Conservation (phyloP, 805 yeast genomes). For the Pichia ethanolica region DNA sequence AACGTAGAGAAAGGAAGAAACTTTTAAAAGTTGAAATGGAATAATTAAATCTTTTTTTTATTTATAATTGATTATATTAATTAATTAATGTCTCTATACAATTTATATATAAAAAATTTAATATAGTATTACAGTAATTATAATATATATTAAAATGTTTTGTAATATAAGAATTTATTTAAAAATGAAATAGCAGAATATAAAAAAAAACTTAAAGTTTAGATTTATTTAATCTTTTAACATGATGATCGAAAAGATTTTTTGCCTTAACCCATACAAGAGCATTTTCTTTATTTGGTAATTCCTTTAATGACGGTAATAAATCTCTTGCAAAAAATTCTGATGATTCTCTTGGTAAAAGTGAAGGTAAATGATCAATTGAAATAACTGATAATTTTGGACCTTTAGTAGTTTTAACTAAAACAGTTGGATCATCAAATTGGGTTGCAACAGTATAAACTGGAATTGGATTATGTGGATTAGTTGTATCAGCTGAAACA, state of each 20-base stretch:
- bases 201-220: conserved; percentile 24
- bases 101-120: no score
- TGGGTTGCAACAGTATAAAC: conserved; percentile 86
- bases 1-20: conserved; percentile 34
- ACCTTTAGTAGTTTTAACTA: conserved; percentile 69
- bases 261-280: conserved; percentile 92
- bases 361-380: conserved; percentile 92
- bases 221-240: conserved; percentile 54
- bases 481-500: conserved; percentile 97
- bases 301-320: conserved; percentile 78
- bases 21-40: conserved; percentile 50
- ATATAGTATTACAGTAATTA: no score
- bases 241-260: conserved; percentile 76
- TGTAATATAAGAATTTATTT: no score
- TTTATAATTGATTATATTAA: no score
- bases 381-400: conserved; percentile 88
- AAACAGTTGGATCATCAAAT: conserved; percentile 84
- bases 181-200: no score
- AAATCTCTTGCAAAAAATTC: conserved; percentile 84
- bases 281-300: conserved; percentile 73
- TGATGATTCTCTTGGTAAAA: conserved; percentile 95
- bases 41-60: conserved; percentile 25
- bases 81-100: no score
- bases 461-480: conserved; percentile 97
- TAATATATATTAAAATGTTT: no score